phyloP scores from a whole-genome alignment of 1,284 basidiomycete genomes.

The Butyriboletus appendiculatus region DNA sequence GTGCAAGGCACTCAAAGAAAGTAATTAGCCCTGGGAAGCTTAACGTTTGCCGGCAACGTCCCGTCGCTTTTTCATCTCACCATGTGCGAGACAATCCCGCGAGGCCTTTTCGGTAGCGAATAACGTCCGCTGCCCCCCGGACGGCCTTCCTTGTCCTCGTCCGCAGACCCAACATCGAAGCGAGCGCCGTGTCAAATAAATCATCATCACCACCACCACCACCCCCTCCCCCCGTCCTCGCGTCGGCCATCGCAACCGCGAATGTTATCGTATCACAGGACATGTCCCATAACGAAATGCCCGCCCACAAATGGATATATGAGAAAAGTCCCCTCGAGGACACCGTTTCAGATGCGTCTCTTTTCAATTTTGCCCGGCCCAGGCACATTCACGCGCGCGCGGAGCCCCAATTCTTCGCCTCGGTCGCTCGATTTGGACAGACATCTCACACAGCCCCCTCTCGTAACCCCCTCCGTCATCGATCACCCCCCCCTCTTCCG shows the following conservation, averaged over 20 bases:
- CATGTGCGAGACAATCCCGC: slow-evolving; percentile 31
- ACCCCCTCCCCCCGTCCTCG: neutral
- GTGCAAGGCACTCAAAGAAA: slow-evolving; percentile 34
- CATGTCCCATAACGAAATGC: slow-evolving; percentile 16
- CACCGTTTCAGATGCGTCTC: slow-evolving; percentile 34
- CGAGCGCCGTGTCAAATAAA: slow-evolving; percentile 14
- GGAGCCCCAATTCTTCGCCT: slow-evolving; percentile 22
- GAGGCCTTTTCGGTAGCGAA: slow-evolving; percentile 41
- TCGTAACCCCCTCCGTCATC: slow-evolving; percentile 25
- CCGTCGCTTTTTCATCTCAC: slow-evolving; percentile 29
- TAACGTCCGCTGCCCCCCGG: slow-evolving; percentile 27
- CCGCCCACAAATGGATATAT: slow-evolving; percentile 26
- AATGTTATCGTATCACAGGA: slow-evolving; percentile 17
- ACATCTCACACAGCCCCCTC: slow-evolving; percentile 27
- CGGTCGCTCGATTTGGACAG: slow-evolving; percentile 23
- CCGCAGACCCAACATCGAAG: slow-evolving; percentile 23
- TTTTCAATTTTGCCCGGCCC: slow-evolving; percentile 23
- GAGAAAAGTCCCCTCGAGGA: slow-evolving; percentile 21
- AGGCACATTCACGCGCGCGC: slow-evolving; percentile 30
- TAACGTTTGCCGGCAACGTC: slow-evolving; percentile 37
- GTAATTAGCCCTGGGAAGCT: slow-evolving; percentile 38
- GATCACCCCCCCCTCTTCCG: slow-evolving; percentile 9
- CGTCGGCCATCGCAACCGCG: slow-evolving; percentile 25
- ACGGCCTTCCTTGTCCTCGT: slow-evolving; percentile 8
- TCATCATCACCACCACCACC: slow-evolving; percentile 7